phyloP scores from a whole-genome alignment of 73 alveolate genomes.

The Tetrahymena thermophila region DNA sequence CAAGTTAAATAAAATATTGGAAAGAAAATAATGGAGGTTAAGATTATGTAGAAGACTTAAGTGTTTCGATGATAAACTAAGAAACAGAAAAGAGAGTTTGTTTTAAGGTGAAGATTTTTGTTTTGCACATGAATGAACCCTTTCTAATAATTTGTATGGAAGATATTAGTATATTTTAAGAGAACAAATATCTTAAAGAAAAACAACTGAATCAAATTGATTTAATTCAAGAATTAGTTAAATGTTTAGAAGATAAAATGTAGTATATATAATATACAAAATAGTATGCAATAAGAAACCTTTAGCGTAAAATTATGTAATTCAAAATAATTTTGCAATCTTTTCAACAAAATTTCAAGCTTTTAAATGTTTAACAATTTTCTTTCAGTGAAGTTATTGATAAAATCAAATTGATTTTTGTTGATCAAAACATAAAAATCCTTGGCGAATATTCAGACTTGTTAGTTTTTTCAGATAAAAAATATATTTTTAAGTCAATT shows the following conservation, averaged over 20 bases:
- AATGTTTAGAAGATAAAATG: not conserved
- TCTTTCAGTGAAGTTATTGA: not conserved
- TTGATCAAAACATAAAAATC: not conserved
- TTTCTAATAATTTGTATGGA: not conserved
- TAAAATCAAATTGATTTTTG: not conserved
- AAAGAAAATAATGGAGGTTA: not conserved
- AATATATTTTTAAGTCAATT: not conserved
- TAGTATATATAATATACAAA: not conserved
- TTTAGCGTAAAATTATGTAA: not conserved
- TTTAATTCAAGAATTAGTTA: not conserved
- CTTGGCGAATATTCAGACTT: not conserved
- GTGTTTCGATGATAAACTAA: not conserved
- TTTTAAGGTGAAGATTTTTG: not conserved
- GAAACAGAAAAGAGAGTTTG: not conserved
- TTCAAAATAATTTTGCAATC: not conserved
- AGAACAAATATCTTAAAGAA: not conserved
- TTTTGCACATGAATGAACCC: not conserved
- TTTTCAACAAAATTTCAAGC: not conserved
- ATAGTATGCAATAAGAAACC: not conserved
- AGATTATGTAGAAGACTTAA: not conserved
- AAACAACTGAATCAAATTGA: not conserved
- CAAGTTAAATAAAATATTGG: not conserved
- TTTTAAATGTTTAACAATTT: not conserved
- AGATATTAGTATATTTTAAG: not conserved
- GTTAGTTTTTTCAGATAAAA: not conserved